Evolutionary conservation across 2,329 filamentous ascomycete genomes (phyloP).

Genomic region (Penicillium sp.): DNA sequence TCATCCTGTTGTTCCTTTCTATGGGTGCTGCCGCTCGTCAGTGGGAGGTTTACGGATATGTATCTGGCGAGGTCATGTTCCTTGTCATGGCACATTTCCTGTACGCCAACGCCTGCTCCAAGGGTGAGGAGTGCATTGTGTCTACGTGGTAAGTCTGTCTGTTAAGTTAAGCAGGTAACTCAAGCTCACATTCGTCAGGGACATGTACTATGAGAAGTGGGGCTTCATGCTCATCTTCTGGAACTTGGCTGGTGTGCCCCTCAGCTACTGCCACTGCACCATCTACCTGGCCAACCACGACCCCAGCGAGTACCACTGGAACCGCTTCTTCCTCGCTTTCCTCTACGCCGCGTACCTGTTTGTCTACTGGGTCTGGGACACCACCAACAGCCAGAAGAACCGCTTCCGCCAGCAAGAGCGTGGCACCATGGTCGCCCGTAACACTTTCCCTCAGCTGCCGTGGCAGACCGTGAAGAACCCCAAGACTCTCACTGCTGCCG

Average conservation of each 20-base stretch:
- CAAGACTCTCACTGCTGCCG: constrained; percentile 68
- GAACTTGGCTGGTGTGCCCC: constrained; percentile 87
- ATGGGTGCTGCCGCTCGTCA: constrained; percentile 76
- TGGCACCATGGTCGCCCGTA: constrained; percentile 66
- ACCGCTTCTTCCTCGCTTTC: constrained; percentile 62
- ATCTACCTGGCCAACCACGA: constrained; percentile 84
- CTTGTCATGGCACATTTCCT: constrained; percentile 86
- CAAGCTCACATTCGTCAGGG: constrained; percentile 50
- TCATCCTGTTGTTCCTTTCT: constrained; percentile 76
- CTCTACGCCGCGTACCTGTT: constrained; percentile 73
- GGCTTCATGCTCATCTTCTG: constrained; percentile 98
- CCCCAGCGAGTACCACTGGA: constrained; percentile 74
- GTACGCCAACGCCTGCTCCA: constrained; percentile 88
- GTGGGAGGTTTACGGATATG: constrained; percentile 80
- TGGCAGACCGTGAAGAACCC: constrained; percentile 83
- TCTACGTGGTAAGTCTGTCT: constrained; percentile 65
- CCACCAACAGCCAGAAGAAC: constrained; percentile 90
- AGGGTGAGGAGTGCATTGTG: constrained; percentile 87
- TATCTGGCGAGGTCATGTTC: constrained; percentile 80
- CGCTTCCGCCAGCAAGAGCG: constrained; percentile 79
- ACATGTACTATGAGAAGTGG: constrained; percentile 97
- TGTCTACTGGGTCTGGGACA: constrained; percentile 91
- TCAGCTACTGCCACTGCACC: constrained; percentile 91
- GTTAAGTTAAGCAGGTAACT: neutral
- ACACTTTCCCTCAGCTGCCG: constrained; percentile 85